Conservation (phyloP, 2,329 filamentous ascomycete genomes). For the Fusarium sp. region DNA sequence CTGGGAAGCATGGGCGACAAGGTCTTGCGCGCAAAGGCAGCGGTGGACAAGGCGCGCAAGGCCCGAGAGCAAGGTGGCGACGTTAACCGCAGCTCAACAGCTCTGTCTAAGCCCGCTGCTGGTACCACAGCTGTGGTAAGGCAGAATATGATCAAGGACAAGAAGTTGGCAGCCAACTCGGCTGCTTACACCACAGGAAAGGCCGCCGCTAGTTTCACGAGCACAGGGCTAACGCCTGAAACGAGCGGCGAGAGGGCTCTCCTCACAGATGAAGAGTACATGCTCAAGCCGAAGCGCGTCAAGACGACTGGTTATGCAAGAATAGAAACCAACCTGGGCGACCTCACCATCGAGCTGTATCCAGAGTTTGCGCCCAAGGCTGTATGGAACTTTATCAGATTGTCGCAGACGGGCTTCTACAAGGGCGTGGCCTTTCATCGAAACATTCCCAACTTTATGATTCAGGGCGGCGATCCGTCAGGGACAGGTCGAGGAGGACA, state of each 20-base stretch:
- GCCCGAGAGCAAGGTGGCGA: conserved; percentile 74
- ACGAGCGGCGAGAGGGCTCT: conserved; percentile 89
- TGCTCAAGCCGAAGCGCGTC: conserved; percentile 90
- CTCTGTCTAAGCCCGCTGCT: conserved; percentile 52
- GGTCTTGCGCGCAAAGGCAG: conserved; percentile 90
- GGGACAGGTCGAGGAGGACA: conserved; percentile 91
- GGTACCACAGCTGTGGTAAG: conserved; percentile 39
- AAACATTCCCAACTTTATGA: conserved; percentile 97
- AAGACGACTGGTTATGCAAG: conserved; percentile 92
- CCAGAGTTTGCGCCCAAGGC: conserved; percentile 92
- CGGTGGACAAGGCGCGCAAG: conserved; percentile 88
- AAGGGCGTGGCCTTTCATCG: conserved; percentile 86
- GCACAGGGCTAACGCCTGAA: conserved; percentile 91
- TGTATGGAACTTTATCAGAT: conserved; percentile 95
- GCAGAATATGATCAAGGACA: conserved; percentile 62
- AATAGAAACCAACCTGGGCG: conserved; percentile 87
- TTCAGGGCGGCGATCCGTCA: conserved; percentile 94
- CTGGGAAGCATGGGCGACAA: conserved; percentile 84
- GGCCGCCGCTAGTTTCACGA: conserved; percentile 94
- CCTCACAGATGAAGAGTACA: conserved; percentile 94
- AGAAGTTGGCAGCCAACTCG: conserved; percentile 81
- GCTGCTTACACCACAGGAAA: conserved; percentile 90
- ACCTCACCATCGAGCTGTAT: conserved; percentile 88
- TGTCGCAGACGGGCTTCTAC: conserved; percentile 93
- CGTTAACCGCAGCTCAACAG: conserved; percentile 65